Conservation (phyloP, 805 yeast genomes). For the Lipomyces spencermartinsiae region DNA sequence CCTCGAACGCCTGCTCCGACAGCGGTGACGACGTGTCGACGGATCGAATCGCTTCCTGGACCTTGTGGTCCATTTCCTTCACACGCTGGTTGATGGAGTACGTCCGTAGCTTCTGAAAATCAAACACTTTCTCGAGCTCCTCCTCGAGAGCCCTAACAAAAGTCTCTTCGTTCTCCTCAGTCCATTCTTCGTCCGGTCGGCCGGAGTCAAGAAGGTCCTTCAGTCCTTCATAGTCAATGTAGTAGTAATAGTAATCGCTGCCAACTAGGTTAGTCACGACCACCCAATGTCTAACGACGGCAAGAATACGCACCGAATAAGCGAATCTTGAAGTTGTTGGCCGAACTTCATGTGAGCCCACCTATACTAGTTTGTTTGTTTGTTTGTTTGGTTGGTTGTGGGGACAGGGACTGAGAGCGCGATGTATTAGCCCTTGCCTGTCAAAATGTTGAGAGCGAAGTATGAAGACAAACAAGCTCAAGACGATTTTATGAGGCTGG, state of each 20-base stretch:
- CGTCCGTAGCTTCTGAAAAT: slow-evolving; percentile 86
- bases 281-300: not conserved
- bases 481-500: too few species aligned
- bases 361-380: too few species aligned
- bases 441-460: too few species aligned
- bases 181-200: slow-evolving; percentile 62
- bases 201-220: slow-evolving; percentile 67
- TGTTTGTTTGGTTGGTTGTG: not conserved
- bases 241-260: slow-evolving; percentile 59
- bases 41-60: slow-evolving; percentile 61
- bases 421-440: too few species aligned
- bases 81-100: slow-evolving; percentile 86
- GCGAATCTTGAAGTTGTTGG: slow-evolving; percentile 85
- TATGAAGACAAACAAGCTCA: too few species aligned
- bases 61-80: slow-evolving; percentile 75
- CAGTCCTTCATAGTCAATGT: slow-evolving; percentile 89
- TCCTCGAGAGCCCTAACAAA: slow-evolving; percentile 76
- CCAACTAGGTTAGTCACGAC: not conserved
- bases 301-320: slow-evolving; percentile 53
- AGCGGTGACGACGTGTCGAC: slow-evolving; percentile 51
- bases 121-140: slow-evolving; percentile 91
- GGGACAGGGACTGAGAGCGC: not conserved
- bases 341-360: slow-evolving; percentile 82
- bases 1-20: slow-evolving; percentile 72
- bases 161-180: slow-evolving; percentile 77